These are phyloP conservation scores for Coleophoma crateriformis DNA, from an alignment of 2,329 filamentous ascomycete genomes.

Conservation along the genomic window DNA sequence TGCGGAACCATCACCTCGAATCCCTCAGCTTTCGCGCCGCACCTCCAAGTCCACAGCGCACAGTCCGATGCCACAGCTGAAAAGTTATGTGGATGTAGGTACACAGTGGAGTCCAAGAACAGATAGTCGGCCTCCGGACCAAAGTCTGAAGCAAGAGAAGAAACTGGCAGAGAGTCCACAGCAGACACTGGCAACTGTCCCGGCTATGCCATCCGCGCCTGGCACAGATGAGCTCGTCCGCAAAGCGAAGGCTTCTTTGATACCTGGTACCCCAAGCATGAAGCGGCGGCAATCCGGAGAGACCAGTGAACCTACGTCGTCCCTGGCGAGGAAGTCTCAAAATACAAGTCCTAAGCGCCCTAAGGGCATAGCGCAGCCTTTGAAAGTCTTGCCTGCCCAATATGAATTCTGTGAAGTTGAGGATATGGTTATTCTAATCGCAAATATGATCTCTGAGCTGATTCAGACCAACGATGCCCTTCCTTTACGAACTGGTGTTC, in stretches of 20 bases:
- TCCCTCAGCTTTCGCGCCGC: slow-evolving; percentile 18
- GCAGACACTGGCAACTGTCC: not conserved
- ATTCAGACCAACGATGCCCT: slow-evolving; percentile 89
- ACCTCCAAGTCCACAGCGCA: slow-evolving; percentile 13
- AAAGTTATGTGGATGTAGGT: slow-evolving; percentile 22
- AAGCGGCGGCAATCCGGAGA: slow-evolving; percentile 26
- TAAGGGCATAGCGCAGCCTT: slow-evolving; percentile 41
- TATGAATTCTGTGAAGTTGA: slow-evolving; percentile 81
- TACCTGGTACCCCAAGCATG: slow-evolving; percentile 24
- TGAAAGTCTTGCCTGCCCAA: slow-evolving; percentile 59
- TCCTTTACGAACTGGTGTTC: slow-evolving; percentile 75
- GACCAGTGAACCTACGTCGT: slow-evolving; percentile 3
- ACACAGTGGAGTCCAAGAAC: slow-evolving; percentile 23
- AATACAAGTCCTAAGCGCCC: slow-evolving; percentile 41
- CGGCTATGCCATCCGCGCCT: not conserved
- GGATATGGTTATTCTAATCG: slow-evolving; percentile 84
- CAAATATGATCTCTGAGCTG: slow-evolving; percentile 92
- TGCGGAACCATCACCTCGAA: slow-evolving; percentile 18
- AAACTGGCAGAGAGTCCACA: not conserved
- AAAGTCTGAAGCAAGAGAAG: not conserved
- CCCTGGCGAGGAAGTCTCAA: slow-evolving; percentile 5
- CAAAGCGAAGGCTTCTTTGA: slow-evolving; percentile 18
- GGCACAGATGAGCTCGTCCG: not conserved
- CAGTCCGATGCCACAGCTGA: slow-evolving; percentile 7
- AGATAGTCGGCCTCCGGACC: not conserved